Evolutionary conservation across 2,329 filamentous ascomycete genomes (phyloP), one percentile per base, ranked within the genome.

Genomic region (Thermoascus crustaceus): DNA sequence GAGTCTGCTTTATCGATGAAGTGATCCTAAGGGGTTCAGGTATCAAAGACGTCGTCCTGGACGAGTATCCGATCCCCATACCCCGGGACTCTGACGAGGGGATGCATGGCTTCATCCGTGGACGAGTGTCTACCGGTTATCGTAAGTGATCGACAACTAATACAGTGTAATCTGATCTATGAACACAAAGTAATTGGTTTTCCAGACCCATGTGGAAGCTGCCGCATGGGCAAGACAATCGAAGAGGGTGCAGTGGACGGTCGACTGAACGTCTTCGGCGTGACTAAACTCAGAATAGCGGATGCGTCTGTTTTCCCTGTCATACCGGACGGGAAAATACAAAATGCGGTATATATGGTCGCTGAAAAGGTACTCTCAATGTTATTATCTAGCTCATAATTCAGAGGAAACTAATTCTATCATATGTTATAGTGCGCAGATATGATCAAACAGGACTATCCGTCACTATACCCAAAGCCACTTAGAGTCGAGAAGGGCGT

Each of bases 131-230:
- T n/a, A n/a, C n/a, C n/a, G n/a, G n/a, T n/a, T n/a, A n/a, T n/a
- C n/a, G n/a, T n/a, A n/a, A n/a, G n/a, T n/a, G n/a, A n/a, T n/a
- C n/a, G n/a, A n/a, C n/a, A n/a, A n/a, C n/a, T n/a, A n/a, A n/a
- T n/a, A n/a, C n/a, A n/a, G n/a, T n/a, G n/a, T n/a, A n/a, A n/a
- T n/a, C n/a, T n/a, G n/a, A n/a, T n/a, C n/a, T n/a, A n/a, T n/a
- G n/a, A n/a, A n/a, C n/a, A n/a, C n/a, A n/a, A 68, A 71, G 26
- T 63, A 64, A 32, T 58, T 66, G 24, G 68, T 79, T 8, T 53
- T 79, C 19, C 73, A 79, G 57, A 79, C 75, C 73, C 74, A 3
- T 76, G 72, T 34, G 74, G 76, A 30, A 76, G 71, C 5, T 54
- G 61, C 4, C 67, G 75, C 13, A 60, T 79, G 7, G 68, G 64